Percentiles rank a stretch among this genome's conserved stretches.
Evolutionary conservation across 441 rosid genomes (phyloP).

Genomic region (Bruguiera hainesii): DNA sequence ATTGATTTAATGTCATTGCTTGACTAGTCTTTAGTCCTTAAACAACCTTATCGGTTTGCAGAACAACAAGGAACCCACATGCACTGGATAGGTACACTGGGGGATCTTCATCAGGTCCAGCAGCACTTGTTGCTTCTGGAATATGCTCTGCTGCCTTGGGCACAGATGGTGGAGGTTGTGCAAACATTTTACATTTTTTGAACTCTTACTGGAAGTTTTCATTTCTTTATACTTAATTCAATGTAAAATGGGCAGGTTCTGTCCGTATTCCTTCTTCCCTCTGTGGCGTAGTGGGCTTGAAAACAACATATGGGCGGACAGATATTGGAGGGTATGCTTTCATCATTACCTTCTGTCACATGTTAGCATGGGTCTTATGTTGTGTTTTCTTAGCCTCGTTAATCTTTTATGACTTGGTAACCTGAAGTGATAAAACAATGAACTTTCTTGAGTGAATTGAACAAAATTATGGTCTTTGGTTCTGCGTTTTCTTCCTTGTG

Average conservation of each 20-base stretch:
- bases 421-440: not conserved
- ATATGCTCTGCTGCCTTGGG: conserved; percentile 89
- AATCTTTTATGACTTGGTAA: not conserved
- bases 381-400: not conserved
- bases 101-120: conserved; percentile 94
- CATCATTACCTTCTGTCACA: not conserved
- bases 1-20: not conserved
- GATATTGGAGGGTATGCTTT: conserved; percentile 60
- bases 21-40: conserved; percentile 3
- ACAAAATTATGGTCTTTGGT: not conserved
- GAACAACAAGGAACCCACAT: conserved; percentile 89
- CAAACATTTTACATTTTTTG: conserved; percentile 17
- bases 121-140: conserved; percentile 89
- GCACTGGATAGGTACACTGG: conserved; percentile 79
- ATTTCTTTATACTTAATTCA: conserved; percentile 17
- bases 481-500: not conserved
- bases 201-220: conserved; percentile 10
- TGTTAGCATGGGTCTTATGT: not conserved
- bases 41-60: conserved; percentile 30
- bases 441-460: not conserved
- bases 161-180: conserved; percentile 94
- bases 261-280: conserved; percentile 80
- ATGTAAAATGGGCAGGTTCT: conserved; percentile 55
- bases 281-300: conserved; percentile 84
- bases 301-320: conserved; percentile 81